These are phyloP conservation scores for Wickerhamomyces pijperi DNA, from an alignment of 805 yeast genomes.

Conservation along the genomic window DNA sequence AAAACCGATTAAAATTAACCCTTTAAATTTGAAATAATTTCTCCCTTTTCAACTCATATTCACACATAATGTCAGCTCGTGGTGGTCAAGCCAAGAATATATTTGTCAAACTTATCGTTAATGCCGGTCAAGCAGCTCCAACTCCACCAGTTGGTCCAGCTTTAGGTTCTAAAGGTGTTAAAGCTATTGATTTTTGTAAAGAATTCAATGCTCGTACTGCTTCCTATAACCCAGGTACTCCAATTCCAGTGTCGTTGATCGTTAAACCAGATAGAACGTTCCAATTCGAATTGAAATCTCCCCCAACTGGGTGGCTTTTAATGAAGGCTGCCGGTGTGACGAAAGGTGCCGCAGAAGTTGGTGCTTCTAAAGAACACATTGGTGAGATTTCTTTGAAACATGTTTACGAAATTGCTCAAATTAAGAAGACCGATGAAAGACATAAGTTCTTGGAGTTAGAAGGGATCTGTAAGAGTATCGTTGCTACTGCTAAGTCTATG, in stretches of 20 bases:
- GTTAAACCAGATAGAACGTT: constrained; percentile 92
- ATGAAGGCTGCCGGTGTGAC: constrained; percentile 69
- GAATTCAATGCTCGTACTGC: constrained; percentile 97
- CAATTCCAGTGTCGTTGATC: constrained; percentile 76
- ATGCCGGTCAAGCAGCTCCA: constrained; percentile 97
- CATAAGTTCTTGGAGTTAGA: constrained; percentile 63
- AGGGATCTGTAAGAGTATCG: constrained; percentile 68
- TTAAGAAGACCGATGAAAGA: constrained; percentile 77
- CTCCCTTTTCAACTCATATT: not conserved
- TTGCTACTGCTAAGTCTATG: constrained; percentile 81
- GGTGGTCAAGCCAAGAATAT: constrained; percentile 22
- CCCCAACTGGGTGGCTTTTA: constrained; percentile 82
- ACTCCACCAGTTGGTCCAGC: constrained; percentile 99
- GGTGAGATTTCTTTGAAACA: constrained; percentile 78
- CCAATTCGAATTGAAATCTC: constrained; percentile 76
- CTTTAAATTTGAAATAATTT: too few relatives aligned
- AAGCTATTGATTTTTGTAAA: constrained; percentile 96
- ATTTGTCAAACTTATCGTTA: constrained; percentile 84
- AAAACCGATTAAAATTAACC: not conserved
- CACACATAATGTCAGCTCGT: constrained; percentile 15
- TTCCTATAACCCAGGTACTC: constrained; percentile 72
- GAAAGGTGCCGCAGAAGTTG: constrained; percentile 61
- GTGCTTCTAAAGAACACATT: constrained; percentile 43
- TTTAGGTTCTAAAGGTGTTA: constrained; percentile 94
- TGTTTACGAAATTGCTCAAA: constrained; percentile 87